phyloP scores from a whole-genome alignment of 2,329 filamentous ascomycete genomes.

The Xylaria sp. region DNA sequence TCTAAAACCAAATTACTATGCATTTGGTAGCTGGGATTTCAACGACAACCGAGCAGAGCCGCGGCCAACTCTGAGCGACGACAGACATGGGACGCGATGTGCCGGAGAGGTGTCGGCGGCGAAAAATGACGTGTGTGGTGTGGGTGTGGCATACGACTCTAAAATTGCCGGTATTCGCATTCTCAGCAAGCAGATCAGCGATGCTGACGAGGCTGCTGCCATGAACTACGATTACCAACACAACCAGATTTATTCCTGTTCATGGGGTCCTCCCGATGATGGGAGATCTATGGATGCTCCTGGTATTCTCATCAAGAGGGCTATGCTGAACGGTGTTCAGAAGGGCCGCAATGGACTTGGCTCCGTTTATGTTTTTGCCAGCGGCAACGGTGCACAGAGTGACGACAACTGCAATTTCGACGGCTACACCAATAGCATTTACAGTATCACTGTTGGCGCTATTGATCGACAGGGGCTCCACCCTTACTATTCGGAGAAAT shows the following conservation, averaged over 20 bases:
- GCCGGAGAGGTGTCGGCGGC: slow-evolving; percentile 93
- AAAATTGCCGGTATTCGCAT: slow-evolving; percentile 93
- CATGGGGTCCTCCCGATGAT: slow-evolving; percentile 96
- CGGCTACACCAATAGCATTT: slow-evolving; percentile 99
- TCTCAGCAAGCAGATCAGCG: slow-evolving; percentile 87
- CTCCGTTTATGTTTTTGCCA: slow-evolving; percentile 95
- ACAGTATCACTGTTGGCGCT: slow-evolving; percentile 95
- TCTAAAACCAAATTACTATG: slow-evolving; percentile 92
- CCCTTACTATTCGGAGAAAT: slow-evolving; percentile 95
- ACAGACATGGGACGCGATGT: slow-evolving; percentile 91
- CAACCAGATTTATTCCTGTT: slow-evolving; percentile 98
- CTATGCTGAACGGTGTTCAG: slow-evolving; percentile 93
- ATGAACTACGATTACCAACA: slow-evolving; percentile 92
- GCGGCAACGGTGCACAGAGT: slow-evolving; percentile 86
- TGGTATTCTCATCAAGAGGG: slow-evolving; percentile 84
- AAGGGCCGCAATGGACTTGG: slow-evolving; percentile 85
- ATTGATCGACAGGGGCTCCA: slow-evolving; percentile 89
- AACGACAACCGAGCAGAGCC: slow-evolving; percentile 86
- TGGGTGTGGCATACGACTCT: slow-evolving; percentile 95
- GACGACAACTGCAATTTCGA: slow-evolving; percentile 99
- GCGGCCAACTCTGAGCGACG: slow-evolving; percentile 82
- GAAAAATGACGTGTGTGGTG: slow-evolving; percentile 91
- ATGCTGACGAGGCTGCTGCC: slow-evolving; percentile 90
- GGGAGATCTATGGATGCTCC: slow-evolving; percentile 94
- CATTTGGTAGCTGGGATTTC: slow-evolving; percentile 93